These are phyloP conservation scores for Spathaspora sp. DNA, from an alignment of 1,139 yeast species.

Conservation along the genomic window DNA sequence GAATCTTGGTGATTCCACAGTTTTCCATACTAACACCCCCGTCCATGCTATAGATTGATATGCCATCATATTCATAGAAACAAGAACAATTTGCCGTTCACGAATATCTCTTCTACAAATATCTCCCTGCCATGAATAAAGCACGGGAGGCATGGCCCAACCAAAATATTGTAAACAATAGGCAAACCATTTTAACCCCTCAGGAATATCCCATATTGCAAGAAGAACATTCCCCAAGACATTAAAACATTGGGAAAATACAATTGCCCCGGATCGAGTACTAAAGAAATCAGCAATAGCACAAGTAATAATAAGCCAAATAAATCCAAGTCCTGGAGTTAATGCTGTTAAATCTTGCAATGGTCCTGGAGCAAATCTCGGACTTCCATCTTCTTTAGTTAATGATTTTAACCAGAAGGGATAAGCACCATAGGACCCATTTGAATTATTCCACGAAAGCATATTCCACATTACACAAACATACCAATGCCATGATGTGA, in stretches of 20 bases:
- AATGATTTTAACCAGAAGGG: conserved; percentile 45
- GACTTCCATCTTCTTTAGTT: conserved; percentile 23
- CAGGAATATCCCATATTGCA: conserved; percentile 49
- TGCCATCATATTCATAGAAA: conserved; percentile 45
- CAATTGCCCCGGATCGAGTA: conserved; percentile 56
- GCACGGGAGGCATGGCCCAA: conserved; percentile 52
- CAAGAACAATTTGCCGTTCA: conserved; percentile 44
- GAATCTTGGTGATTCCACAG: conserved; percentile 40
- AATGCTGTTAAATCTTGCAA: conserved; percentile 44
- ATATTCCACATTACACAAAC: conserved; percentile 52
- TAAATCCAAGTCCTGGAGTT: conserved; percentile 44
- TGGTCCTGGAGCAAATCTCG: conserved; percentile 28
- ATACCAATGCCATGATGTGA: conserved; percentile 56
- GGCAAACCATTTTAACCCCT: conserved; percentile 49
- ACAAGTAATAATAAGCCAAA: conserved; percentile 45
- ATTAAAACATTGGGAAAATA: conserved; percentile 51
- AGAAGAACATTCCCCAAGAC: conserved; percentile 39
- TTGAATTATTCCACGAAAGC: conserved; percentile 63
- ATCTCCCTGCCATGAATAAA: conserved; percentile 48
- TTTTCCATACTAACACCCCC: conserved; percentile 49
- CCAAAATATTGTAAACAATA: conserved; percentile 47
- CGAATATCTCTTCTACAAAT: conserved; percentile 46
- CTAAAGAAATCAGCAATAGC: conserved; percentile 48
- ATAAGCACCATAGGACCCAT: conserved; percentile 50
- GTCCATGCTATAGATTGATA: conserved; percentile 46